These are phyloP conservation scores for Garcileccinum viscosum DNA, from an alignment of 1,284 basidiomycete genomes.

Conservation along the genomic window DNA sequence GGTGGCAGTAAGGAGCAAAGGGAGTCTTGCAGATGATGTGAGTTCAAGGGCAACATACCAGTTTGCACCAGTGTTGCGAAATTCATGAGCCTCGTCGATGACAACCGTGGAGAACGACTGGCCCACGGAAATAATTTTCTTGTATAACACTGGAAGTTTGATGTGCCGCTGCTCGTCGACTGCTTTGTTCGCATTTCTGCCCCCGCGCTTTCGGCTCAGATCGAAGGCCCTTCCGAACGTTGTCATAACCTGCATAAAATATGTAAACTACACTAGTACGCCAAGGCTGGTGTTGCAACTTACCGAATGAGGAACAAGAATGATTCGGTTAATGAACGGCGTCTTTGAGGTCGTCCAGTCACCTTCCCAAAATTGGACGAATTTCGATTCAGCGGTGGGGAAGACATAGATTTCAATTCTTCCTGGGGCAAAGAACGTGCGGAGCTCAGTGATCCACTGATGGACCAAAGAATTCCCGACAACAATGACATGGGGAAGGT, in stretches of 20 bases:
- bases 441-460: constrained; percentile 11
- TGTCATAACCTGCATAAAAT: constrained; percentile 13
- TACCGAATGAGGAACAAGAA: constrained; percentile 16
- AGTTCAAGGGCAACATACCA: constrained; percentile 6
- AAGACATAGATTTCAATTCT: constrained; percentile 14
- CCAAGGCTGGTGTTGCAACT: neutral
- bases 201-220: neutral
- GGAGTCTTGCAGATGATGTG: constrained; percentile 2
- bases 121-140: constrained; percentile 7
- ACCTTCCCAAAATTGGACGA: constrained; percentile 9
- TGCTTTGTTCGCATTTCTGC: constrained; percentile 15
- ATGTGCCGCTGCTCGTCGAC: constrained; percentile 11
- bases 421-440: constrained; percentile 11
- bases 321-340: constrained; percentile 12
- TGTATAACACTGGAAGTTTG: constrained; percentile 12
- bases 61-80: constrained; percentile 9
- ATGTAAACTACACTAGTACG: neutral
- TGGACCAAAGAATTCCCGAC: constrained; percentile 12
- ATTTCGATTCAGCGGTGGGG: constrained; percentile 11
- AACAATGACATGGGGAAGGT: constrained; percentile 14
- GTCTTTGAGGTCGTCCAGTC: constrained; percentile 13
- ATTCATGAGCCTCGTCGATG: constrained; percentile 15
- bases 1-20: constrained; percentile 5
- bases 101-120: constrained; percentile 5
- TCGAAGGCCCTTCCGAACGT: constrained; percentile 16